A percentile compares a stretch with the other conserved stretches of the same genome.
phyloP scores from a whole-genome alignment of 495 filamentous ascomycete genomes.

The Neurospora terricola region DNA sequence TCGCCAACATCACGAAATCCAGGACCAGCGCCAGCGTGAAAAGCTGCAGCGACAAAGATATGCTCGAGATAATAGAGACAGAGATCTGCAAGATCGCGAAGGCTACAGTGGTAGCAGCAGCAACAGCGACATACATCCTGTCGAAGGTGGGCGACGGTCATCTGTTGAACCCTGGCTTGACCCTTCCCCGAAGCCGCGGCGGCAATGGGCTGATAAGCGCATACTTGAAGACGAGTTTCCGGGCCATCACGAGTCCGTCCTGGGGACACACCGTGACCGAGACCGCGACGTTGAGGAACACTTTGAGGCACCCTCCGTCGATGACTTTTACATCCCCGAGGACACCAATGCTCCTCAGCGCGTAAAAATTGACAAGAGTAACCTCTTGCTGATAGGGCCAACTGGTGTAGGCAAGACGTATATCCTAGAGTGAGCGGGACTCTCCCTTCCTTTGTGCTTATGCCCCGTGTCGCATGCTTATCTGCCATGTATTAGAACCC shows the following conservation, averaged over 20 bases:
- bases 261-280: constrained; percentile 22
- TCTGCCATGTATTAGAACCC: constrained; percentile 20
- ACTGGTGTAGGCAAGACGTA: constrained; percentile 96
- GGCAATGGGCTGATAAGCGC: constrained; percentile 21
- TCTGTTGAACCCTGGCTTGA: constrained; percentile 10
- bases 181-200: constrained; percentile 11
- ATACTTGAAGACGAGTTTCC: constrained; percentile 63
- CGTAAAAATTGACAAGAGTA: constrained; percentile 87
- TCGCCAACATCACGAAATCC: constrained; percentile 66
- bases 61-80: constrained; percentile 31
- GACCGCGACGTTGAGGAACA: constrained; percentile 6
- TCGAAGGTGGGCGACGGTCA: constrained; percentile 39
- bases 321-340: constrained; percentile 31
- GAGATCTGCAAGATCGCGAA: constrained; percentile 20
- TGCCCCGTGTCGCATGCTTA: constrained; percentile 2
- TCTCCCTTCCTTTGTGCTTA: background rate
- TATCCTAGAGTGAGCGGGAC: constrained; percentile 58
- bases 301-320: constrained; percentile 7
- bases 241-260: constrained; percentile 56
- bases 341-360: constrained; percentile 42
- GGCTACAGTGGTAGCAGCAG: constrained; percentile 22
- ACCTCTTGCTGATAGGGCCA: constrained; percentile 84
- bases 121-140: constrained; percentile 23
- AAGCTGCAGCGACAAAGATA: constrained; percentile 36
- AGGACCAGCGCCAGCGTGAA: constrained; percentile 53